Base-by-base conservation (phyloP, 495 filamentous ascomycete genomes). In the Hypoxylon lienhwacheense region DNA sequence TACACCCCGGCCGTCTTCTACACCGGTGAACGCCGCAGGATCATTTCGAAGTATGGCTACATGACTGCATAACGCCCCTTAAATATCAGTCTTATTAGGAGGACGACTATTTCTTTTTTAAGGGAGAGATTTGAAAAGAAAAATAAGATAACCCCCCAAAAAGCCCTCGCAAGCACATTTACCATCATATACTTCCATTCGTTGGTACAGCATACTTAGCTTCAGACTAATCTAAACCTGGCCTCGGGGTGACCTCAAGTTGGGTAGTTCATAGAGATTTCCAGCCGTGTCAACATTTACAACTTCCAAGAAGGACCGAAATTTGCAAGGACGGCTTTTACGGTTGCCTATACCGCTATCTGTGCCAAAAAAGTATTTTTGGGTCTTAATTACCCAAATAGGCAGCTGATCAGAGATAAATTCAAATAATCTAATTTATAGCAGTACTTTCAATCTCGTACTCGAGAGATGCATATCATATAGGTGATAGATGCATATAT, bases 221-320 rank as follows among this genome's bases (percentile, higher is more conserved):
- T 25, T 33, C 44, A 26, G 45, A 47, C 49, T 53, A 54, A 28
- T 44, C 24, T 17, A 49, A 46, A 39, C 37, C 40, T 21, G 25
- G 22, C 32, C 25, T 12, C 17, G 28, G 41, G 28, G 33, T 20
- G 31, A 26, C 45, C 33, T 45, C 43, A 28, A 53, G 54, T 44
- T 20, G 37, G 47, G 55, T 44, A 59, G 48, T 26, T 59, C 48
- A 47, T 42, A 41, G 24, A 42, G 31, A 21, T 25, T 20, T 48
- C 45, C 37, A 36, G 25, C 31, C 17, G 39, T 14, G 48, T 43
- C 37, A 29, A 53, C 32, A 48, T 44, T 19, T 32, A 45, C 32
- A 19, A 43, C 50, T 60, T 60, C 56, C 57, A 44, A 60, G 55
- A 60, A 60, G 57, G 57, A 46, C 57, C 57, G 50, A 55, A 54